phyloP scores from a whole-genome alignment of 2,329 filamentous ascomycete species.

The Basipetospora chlamydospora region DNA sequence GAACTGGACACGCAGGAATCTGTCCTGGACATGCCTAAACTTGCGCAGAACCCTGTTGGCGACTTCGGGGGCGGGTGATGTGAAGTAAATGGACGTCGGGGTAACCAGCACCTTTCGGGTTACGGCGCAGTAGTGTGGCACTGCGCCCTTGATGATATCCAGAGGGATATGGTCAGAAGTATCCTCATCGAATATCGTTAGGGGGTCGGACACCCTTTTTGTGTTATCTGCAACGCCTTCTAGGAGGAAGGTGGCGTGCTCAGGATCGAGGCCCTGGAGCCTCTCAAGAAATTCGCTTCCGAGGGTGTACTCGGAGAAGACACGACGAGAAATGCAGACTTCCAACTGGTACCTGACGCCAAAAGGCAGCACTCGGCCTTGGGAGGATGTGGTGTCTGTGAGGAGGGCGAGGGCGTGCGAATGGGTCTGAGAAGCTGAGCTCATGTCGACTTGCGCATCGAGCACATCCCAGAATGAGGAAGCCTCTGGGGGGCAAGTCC shows the following conservation, averaged over 20 bases:
- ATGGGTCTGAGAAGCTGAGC: too few relatives aligned
- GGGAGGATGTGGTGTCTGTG: background rate
- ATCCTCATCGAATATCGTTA: constrained; percentile 51
- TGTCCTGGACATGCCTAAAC: constrained; percentile 53
- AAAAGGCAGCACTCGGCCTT: constrained; percentile 38
- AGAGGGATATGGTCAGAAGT: constrained; percentile 23
- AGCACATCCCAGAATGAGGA: background rate
- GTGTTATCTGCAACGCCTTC: constrained; percentile 59
- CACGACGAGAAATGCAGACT: constrained; percentile 71
- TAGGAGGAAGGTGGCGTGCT: constrained; percentile 50
- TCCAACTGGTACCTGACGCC: constrained; percentile 79
- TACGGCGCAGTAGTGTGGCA: constrained; percentile 60
- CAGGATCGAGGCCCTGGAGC: constrained; percentile 30
- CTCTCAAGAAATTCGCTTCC: constrained; percentile 48
- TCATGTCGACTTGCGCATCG: background rate
- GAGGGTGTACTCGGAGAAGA: constrained; percentile 65
- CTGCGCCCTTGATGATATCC: constrained; percentile 30
- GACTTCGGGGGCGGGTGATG: constrained; percentile 65
- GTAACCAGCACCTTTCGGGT: constrained; percentile 69
- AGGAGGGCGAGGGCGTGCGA: too few relatives aligned
- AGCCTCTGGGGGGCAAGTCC: background rate
- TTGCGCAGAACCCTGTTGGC: constrained; percentile 77
- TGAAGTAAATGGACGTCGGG: constrained; percentile 67
- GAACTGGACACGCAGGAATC: constrained; percentile 82
- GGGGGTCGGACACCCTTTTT: constrained; percentile 50